Evolutionary conservation across 1,284 basidiomycete genomes (phyloP).

Genomic region (Abortiporus biennis): DNA sequence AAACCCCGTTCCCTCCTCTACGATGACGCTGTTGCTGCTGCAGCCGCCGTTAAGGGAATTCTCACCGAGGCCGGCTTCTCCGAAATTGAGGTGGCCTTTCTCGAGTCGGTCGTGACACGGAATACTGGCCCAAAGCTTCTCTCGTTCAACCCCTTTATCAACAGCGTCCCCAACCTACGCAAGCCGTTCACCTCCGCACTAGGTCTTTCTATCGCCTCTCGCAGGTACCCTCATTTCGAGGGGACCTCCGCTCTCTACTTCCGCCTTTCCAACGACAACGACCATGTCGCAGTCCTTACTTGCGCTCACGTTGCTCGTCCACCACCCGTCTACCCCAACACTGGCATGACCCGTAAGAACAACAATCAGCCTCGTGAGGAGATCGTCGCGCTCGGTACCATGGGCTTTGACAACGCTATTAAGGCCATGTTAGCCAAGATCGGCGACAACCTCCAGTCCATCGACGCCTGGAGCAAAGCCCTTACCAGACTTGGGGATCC

Average conservation of each 20-base stretch:
- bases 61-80: slow-evolving; percentile 18
- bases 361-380: slow-evolving; percentile 25
- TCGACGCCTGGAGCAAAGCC: slow-evolving; percentile 18
- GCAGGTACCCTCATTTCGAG: slow-evolving; percentile 21
- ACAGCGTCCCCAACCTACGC: slow-evolving; percentile 19
- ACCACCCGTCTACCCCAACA: slow-evolving; percentile 21
- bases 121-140: slow-evolving; percentile 24
- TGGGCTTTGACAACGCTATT: slow-evolving; percentile 24
- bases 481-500: slow-evolving; percentile 21
- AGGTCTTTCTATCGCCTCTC: slow-evolving; percentile 26
- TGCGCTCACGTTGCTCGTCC: slow-evolving; percentile 27
- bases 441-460: slow-evolving; percentile 16
- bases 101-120: slow-evolving; percentile 16
- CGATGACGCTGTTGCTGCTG: slow-evolving; percentile 17
- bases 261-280: slow-evolving; percentile 19
- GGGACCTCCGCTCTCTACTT: slow-evolving; percentile 30
- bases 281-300: slow-evolving; percentile 27
- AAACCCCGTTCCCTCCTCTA: slow-evolving; percentile 17
- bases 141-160: slow-evolving; percentile 15
- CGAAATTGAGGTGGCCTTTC: slow-evolving; percentile 21
- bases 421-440: slow-evolving; percentile 25
- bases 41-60: slow-evolving; percentile 14
- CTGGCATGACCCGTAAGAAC: slow-evolving; percentile 17
- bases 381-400: slow-evolving; percentile 28
- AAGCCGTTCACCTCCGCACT: slow-evolving; percentile 30